A percentile compares a stretch with the other conserved stretches of the same genome.
Evolutionary conservation across 345 rosid species (phyloP).

Genomic region (Cardiospermum halicacabum): DNA sequence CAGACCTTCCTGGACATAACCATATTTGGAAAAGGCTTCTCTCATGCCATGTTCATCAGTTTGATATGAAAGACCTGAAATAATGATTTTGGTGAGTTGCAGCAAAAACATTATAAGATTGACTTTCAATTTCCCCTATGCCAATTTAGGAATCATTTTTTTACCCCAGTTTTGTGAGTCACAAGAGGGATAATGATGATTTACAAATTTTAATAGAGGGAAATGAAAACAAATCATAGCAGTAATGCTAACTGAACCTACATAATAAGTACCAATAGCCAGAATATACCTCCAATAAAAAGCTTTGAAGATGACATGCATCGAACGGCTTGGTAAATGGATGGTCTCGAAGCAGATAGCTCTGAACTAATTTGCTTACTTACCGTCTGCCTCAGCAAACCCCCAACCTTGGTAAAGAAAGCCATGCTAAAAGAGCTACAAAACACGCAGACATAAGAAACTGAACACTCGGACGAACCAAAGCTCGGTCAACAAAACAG

Average conservation of each 20-base stretch:
- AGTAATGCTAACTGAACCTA: neutral
- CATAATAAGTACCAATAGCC: neutral
- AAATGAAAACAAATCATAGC: no score
- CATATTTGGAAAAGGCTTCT: conserved; percentile 76
- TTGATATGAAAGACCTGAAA: conserved; percentile 63
- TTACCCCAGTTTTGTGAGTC: no score
- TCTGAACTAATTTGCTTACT: conserved; percentile 46
- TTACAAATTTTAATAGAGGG: no score
- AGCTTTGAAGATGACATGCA: conserved; percentile 77
- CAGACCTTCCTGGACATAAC: conserved; percentile 74
- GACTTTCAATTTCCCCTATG: no score
- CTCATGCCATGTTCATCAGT: conserved; percentile 63
- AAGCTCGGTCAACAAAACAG: neutral
- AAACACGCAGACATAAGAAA: neutral
- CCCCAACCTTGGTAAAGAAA: conserved; percentile 70
- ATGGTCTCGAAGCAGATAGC: conserved; percentile 48
- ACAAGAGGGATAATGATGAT: no score
- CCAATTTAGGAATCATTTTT: no score
- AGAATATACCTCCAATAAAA: conserved; percentile 70
- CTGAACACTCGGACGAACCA: neutral
- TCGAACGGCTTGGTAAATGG: conserved; percentile 64
- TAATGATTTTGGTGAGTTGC: neutral
- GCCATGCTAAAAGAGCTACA: conserved; percentile 58
- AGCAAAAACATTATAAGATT: neutral
- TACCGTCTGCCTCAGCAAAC: conserved; percentile 57